Conservation (phyloP, 129 eudicot species). For the Cynara cardunculus region DNA sequence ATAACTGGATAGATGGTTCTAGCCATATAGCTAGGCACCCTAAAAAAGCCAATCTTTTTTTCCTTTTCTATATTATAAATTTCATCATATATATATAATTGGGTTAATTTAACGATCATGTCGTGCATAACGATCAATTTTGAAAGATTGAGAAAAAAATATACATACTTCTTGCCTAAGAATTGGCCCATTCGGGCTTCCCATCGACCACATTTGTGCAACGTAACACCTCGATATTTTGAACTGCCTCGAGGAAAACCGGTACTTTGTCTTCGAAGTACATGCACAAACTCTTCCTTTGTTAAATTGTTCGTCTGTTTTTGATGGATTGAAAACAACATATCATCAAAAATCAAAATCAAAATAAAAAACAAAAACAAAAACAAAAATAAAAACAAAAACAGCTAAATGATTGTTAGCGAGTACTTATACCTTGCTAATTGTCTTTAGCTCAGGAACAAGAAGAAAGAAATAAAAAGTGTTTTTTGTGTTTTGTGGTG, state of each 20-base stretch:
- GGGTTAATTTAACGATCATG: too few species aligned
- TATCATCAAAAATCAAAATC: conserved; percentile 9
- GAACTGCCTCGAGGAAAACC: conserved; percentile 94
- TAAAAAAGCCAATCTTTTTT: background rate
- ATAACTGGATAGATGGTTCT: conserved; percentile 28
- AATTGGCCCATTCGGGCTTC: conserved; percentile 99
- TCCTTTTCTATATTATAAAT: background rate
- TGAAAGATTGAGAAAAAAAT: background rate
- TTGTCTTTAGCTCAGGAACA: background rate
- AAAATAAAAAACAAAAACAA: background rate
- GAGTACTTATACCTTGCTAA: conserved; percentile 11
- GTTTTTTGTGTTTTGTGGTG: conserved; percentile 7
- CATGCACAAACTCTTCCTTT: conserved; percentile 97
- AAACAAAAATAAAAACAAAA: background rate
- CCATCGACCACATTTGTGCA: conserved; percentile 96
- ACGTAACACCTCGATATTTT: conserved; percentile 82
- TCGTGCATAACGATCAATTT: background rate
- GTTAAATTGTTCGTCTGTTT: conserved; percentile 71
- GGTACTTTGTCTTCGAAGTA: conserved; percentile 88
- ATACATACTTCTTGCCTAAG: conserved; percentile 84
- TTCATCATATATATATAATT: background rate
- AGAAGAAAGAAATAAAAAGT: background rate
- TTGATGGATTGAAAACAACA: conserved; percentile 4
- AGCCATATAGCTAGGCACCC: conserved; percentile 6
- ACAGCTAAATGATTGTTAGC: background rate